These are phyloP conservation scores for Geotrichum citri-aurantii DNA, from an alignment of 1,139 yeast species.

Conservation along the genomic window DNA sequence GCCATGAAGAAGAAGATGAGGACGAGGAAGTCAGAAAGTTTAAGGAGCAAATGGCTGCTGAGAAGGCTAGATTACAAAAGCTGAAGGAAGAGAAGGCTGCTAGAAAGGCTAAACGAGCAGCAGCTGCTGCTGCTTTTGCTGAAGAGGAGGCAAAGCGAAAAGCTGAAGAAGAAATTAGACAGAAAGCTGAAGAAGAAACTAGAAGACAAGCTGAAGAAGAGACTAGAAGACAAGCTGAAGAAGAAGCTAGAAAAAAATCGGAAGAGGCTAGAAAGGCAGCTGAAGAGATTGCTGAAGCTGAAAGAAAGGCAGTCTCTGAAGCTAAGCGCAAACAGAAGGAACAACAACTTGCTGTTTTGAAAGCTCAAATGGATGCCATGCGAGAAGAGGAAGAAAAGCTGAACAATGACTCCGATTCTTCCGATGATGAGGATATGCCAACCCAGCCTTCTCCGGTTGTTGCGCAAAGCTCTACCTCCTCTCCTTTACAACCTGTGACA, in stretches of 20 bases:
- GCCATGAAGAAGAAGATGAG: conserved; percentile 31
- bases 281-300: conserved; percentile 18
- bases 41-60: conserved; percentile 43
- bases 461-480: conserved; percentile 7
- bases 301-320: conserved; percentile 3
- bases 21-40: conserved; percentile 47
- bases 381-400: conserved; percentile 36
- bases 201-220: conserved; percentile 25
- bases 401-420: conserved; percentile 22
- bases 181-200: conserved; percentile 2
- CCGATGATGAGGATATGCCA: conserved; percentile 31
- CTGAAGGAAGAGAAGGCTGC: conserved; percentile 30
- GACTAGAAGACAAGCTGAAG: conserved; percentile 25
- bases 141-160: conserved; percentile 30
- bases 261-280: conserved; percentile 33
- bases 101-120: conserved; percentile 31
- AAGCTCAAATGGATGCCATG: conserved; percentile 59
- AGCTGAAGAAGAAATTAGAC: conserved; percentile 20
- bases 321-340: conserved; percentile 39
- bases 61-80: conserved; percentile 28
- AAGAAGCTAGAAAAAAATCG: conserved; percentile 46
- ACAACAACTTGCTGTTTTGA: conserved; percentile 53
- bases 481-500: conserved; percentile 21
- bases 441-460: conserved; percentile 9
- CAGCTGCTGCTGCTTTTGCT: conserved; percentile 16